Base-by-base conservation (phyloP, 345 rosid species). In the Firmiana major region DNA sequence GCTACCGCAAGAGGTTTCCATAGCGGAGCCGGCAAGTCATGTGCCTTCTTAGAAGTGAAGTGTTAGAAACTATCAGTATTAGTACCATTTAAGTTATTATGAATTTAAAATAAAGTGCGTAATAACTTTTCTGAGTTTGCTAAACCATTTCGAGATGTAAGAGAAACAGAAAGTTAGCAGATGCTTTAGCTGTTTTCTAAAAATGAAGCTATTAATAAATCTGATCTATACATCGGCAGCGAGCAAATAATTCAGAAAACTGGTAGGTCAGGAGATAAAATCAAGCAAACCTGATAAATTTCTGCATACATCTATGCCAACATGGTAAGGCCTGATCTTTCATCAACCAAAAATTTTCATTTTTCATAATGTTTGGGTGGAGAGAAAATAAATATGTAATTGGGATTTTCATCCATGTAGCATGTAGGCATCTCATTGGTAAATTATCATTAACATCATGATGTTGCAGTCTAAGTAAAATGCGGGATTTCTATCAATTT, bases 31-130 rank as follows among this genome's bases (percentile, higher is more conserved):
- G 65, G 75, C 21, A 48, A 73, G 73, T 75, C 45, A 48, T 78
- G 77, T 62, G 73, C 71, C 66, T 51, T 28, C 79, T 51, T 80
- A 49, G 26, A 71, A 76, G 68, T 71, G 55, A 59, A 74, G 51
- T 49, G n/a, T 16, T 75, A 71, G 77, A 31, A 46, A 76, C 46
- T 19, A 62, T 48, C 53, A 13, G 55, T 51, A 15, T 6, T 51
- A 51, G 55, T 51, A 46, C 3, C 6, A 16, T 51, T 51, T 15
- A 53, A 8, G 58, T 53, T 53, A 53, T 53, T 6, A 53, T 53
- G 6, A 53, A 6, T 51, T 0, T 19, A 53, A 53, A 53, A 9
- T 19, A 53, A 53, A 53, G 21, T 17, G 9, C 21, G 9, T 53
- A 49, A 13, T 48, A 48, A 13, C 21, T 17, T 17, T 51, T 51